Evolutionary conservation across 495 filamentous ascomycete genomes (phyloP).

Genomic region (Extremus antarcticus): DNA sequence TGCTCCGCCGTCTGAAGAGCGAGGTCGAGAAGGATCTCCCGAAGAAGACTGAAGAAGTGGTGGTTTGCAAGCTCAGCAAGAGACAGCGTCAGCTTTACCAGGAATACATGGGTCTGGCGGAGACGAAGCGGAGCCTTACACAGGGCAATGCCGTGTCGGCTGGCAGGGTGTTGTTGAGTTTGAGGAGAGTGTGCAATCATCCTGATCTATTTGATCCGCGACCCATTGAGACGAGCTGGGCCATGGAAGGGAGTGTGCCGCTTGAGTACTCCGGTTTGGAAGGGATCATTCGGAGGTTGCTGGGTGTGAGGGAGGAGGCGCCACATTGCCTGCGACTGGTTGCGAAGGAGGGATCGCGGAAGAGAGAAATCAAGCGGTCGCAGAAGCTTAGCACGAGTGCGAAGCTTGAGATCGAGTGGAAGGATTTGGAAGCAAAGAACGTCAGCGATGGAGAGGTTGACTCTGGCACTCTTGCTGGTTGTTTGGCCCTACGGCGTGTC

Average conservation of each 20-base stretch:
- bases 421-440: background rate
- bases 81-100: conserved; percentile 93
- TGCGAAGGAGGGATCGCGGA: background rate
- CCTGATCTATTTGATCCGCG: conserved; percentile 97
- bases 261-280: conserved; percentile 72
- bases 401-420: background rate
- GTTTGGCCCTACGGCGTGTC: conserved; percentile 1
- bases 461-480: background rate
- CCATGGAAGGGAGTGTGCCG: conserved; percentile 74
- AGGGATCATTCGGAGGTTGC: conserved; percentile 7
- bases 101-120: conserved; percentile 87
- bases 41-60: conserved; percentile 91
- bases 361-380: background rate
- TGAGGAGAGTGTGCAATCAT: conserved; percentile 97
- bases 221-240: conserved; percentile 93
- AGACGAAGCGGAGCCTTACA: conserved; percentile 78
- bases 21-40: conserved; percentile 99
- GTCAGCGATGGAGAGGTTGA: background rate
- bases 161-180: conserved; percentile 96
- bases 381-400: conserved; percentile 3
- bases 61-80: conserved; percentile 89
- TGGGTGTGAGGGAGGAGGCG: background rate
- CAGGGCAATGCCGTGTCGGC: conserved; percentile 96
- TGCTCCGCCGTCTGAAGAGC: conserved; percentile 84
- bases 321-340: background rate